Percentiles rank a stretch among this genome's conserved stretches.
phyloP scores from a whole-genome alignment of 2,329 filamentous ascomycete genomes.

The Colletotrichum australisinense region DNA sequence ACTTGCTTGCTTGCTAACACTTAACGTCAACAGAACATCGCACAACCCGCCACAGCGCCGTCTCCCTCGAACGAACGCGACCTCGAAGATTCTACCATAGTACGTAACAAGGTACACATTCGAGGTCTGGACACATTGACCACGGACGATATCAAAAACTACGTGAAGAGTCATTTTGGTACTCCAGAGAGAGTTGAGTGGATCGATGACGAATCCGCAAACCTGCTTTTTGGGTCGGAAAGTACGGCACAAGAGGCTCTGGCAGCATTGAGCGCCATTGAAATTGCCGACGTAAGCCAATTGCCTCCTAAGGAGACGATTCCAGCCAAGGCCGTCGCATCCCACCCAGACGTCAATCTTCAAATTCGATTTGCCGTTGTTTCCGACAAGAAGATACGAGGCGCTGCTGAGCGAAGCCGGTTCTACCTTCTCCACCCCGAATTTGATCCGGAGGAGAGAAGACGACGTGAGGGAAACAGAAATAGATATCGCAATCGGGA shows the following conservation, averaged over 20 bases:
- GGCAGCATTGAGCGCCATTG: constrained; percentile 60
- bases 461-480: constrained; percentile 66
- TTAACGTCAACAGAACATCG: background rate
- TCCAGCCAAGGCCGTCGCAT: constrained; percentile 75
- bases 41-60: background rate
- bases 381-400: constrained; percentile 82
- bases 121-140: constrained; percentile 85
- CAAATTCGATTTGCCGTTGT: constrained; percentile 79
- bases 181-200: constrained; percentile 80
- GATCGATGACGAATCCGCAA: constrained; percentile 94
- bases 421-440: constrained; percentile 96
- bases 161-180: constrained; percentile 75
- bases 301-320: constrained; percentile 73
- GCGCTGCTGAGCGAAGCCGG: constrained; percentile 83
- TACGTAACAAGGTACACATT: constrained; percentile 78
- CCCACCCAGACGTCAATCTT: constrained; percentile 76
- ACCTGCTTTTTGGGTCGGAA: constrained; percentile 78
- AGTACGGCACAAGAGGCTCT: constrained; percentile 65
- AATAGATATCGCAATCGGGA: constrained; percentile 74
- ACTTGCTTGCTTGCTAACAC: constrained; percentile 6
- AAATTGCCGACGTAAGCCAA: constrained; percentile 64
- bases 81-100: constrained; percentile 9
- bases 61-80: constrained; percentile 4
- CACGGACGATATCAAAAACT: constrained; percentile 82
- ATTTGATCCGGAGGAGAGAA: constrained; percentile 81